These are phyloP conservation scores for Madurella mycetomatis DNA, from an alignment of 2,329 filamentous ascomycete genomes.

Conservation along the genomic window DNA sequence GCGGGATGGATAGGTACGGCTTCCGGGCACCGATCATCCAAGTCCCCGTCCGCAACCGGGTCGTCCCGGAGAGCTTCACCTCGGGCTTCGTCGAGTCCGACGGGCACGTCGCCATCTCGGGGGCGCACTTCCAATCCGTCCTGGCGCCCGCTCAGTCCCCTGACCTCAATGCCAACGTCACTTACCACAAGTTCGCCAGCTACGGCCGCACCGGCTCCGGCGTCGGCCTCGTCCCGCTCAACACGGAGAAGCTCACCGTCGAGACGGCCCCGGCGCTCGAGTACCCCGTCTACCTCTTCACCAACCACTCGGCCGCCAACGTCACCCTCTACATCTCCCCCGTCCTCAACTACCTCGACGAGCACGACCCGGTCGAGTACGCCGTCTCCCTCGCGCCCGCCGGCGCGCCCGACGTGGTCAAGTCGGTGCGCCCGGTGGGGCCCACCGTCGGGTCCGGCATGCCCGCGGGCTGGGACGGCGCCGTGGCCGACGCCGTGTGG, in stretches of 20 bases:
- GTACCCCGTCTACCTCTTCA: constrained; percentile 60
- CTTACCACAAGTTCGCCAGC: constrained; percentile 49
- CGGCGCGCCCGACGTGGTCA: constrained; percentile 23
- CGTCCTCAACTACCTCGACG: constrained; percentile 49
- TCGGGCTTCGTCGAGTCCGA: constrained; percentile 61
- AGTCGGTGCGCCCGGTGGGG: constrained; percentile 39
- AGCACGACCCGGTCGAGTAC: constrained; percentile 47
- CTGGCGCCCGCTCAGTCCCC: constrained; percentile 28
- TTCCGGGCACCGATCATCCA: constrained; percentile 43
- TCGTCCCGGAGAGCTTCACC: constrained; percentile 47
- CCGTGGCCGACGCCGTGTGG: constrained; percentile 45
- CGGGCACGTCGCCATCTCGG: constrained; percentile 52
- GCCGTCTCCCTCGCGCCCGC: constrained; percentile 44
- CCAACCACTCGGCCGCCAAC: constrained; percentile 40
- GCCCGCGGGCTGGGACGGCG: constrained; percentile 39
- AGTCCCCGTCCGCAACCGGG: constrained; percentile 50
- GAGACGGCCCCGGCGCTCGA: constrained; percentile 51
- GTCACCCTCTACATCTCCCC: constrained; percentile 50
- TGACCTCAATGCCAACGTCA: constrained; percentile 28
- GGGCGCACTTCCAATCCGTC: constrained; percentile 46
- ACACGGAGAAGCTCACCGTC: constrained; percentile 45
- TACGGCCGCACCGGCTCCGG: constrained; percentile 57
- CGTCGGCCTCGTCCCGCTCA: constrained; percentile 52
- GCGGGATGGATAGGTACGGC: constrained; percentile 39
- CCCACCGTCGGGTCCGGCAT: constrained; percentile 38